phyloP scores from a whole-genome alignment of 441 rosid genomes.

The Lepidium campestre region DNA sequence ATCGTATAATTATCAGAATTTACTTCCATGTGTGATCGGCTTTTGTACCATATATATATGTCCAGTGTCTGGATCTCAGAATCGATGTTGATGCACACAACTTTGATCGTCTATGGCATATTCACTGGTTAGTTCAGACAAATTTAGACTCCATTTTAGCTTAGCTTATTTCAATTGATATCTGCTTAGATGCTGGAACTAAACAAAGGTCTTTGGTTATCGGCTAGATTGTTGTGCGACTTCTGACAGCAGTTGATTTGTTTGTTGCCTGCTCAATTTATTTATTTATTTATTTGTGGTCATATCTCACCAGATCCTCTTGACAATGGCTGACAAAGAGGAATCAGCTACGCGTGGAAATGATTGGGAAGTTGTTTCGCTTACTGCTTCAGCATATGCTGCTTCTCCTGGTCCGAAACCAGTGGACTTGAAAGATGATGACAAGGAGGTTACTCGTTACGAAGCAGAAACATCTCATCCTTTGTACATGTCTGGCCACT shows the following conservation, averaged over 20 bases:
- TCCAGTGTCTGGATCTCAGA: neutral
- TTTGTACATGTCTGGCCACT: conserved; percentile 78
- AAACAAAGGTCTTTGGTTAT: neutral
- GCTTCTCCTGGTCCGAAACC: conserved; percentile 74
- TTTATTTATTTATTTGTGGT: neutral
- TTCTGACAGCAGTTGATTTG: neutral
- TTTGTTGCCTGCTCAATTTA: neutral
- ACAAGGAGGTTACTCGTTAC: conserved; percentile 19
- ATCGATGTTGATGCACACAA: neutral
- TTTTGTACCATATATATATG: neutral
- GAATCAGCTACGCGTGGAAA: conserved; percentile 52
- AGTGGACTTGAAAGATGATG: conserved; percentile 36
- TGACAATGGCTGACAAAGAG: conserved; percentile 60
- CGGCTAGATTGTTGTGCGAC: neutral
- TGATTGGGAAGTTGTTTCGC: conserved; percentile 97
- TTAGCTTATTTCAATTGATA: neutral
- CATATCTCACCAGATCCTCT: neutral
- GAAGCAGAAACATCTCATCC: conserved; percentile 58
- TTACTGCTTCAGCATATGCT: conserved; percentile 87
- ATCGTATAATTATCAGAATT: neutral
- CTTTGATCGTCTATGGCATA: neutral
- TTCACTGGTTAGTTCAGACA: neutral
- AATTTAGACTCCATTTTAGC: neutral
- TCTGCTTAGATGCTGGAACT: neutral
- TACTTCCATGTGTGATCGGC: neutral